phyloP scores from a whole-genome alignment of 116 monocot genomes.

The Iris pallida region DNA sequence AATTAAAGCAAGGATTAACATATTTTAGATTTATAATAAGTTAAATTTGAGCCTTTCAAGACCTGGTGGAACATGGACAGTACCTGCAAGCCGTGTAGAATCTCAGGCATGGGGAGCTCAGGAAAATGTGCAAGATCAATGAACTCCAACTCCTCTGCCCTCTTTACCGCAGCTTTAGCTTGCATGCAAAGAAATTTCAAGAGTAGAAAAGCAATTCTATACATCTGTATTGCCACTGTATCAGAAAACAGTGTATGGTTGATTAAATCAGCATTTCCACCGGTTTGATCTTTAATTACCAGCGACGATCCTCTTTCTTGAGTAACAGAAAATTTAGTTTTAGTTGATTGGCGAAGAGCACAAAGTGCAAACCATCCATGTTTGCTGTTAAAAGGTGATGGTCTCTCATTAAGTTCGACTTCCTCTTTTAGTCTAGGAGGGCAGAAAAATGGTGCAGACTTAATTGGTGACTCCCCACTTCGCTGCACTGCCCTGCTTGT shows the following conservation, averaged over 20 bases:
- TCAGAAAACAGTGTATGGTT: constrained; percentile 50
- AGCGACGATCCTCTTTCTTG: constrained; percentile 9
- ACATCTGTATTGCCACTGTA: constrained; percentile 59
- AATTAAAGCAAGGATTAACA: no score
- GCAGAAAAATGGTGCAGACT: constrained; percentile 28
- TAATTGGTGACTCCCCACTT: constrained; percentile 35
- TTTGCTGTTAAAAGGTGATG: constrained; percentile 44
- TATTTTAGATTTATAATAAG: no score
- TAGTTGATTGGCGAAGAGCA: constrained; percentile 17
- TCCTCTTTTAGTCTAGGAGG: constrained; percentile 59
- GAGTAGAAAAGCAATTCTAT: constrained; percentile 69
- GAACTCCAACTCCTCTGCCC: constrained; percentile 73
- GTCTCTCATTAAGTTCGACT: constrained; percentile 28
- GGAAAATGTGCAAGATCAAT: constrained; percentile 80
- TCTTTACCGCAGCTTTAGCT: constrained; percentile 63
- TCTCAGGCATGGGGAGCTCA: constrained; percentile 90
- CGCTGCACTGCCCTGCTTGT: constrained; percentile 60
- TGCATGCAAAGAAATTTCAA: constrained; percentile 75
- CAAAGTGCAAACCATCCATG: constrained; percentile 66
- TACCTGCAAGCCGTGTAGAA: constrained; percentile 95
- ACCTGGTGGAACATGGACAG: neutral
- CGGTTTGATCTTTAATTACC: constrained; percentile 25
- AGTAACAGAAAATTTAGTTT: constrained; percentile 9
- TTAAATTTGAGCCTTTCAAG: neutral
- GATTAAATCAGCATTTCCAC: constrained; percentile 21